Base-by-base conservation (phyloP, 345 rosid species). In the Brassica nigra region DNA sequence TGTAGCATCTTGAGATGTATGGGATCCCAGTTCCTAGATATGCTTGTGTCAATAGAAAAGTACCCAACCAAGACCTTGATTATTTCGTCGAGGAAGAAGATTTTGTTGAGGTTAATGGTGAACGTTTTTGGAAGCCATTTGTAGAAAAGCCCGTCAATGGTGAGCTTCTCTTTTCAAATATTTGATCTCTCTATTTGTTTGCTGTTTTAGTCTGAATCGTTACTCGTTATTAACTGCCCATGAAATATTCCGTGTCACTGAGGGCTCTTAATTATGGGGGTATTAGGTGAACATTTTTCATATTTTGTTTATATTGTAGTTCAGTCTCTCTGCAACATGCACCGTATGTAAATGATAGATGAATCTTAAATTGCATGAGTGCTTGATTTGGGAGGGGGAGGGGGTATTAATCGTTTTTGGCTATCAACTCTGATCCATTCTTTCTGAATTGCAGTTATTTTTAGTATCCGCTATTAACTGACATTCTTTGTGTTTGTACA, bases 1-100 rank as follows among this genome's bases (percentile, higher is more conserved):
- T 71, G 63, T 30, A 82, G 99, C 87, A 85, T 78, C 97, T 93
- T 74, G 91, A 90, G 89, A 86, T 85, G 89, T 93, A 80, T 90
- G 98, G 99, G 75, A 92, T 96, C 85, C 91, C 98, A 78, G 97
- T 96, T 85, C 99, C 99, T 63, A 90, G 97, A 86, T 93, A 90
- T 76, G 97, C 98, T 73, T 87, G 92, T 86, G 98, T 93, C 59
- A 92, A 92, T 85, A 89, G 99, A 80, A 86, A 87, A 76, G 87
- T 73, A 71, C 91, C 97, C 39, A 71, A 88, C 84, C 90, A 93
- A 86, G 95, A 93, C 62, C 84, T 93, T 84, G 97, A 93, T 76
- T 92, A 82, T 85, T 96, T 96, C 72, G 33, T 89, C 1, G 99
- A 96, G 85, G 92, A 91, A 84, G 99, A 96, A 83, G 99, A 96